Conservation (phyloP, 2,329 filamentous ascomycete species). For the Juglanconis sp. region DNA sequence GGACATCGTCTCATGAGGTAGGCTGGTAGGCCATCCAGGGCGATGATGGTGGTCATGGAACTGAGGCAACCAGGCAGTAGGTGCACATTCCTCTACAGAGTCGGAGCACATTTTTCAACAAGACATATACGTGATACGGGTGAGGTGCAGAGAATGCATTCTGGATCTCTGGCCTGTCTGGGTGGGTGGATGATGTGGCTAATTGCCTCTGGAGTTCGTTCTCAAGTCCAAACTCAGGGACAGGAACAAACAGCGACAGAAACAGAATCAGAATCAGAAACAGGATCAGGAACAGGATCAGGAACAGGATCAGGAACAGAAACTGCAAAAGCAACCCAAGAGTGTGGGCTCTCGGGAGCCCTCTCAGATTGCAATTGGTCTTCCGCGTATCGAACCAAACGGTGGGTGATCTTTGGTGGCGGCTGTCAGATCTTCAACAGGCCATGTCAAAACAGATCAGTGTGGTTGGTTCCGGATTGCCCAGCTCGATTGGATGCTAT, state of each 20-base stretch:
- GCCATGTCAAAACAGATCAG: neutral
- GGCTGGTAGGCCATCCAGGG: too few relatives aligned
- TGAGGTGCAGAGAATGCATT: too few relatives aligned
- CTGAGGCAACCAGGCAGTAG: too few relatives aligned
- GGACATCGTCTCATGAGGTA: too few relatives aligned
- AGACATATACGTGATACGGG: neutral
- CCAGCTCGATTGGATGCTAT: conserved; percentile 3
- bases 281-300: neutral
- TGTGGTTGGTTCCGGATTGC: too few relatives aligned
- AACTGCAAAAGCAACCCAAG: neutral
- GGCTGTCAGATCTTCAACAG: neutral
- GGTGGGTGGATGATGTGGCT: too few relatives aligned
- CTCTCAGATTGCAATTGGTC: conserved; percentile 11
- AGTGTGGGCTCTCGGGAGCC: neutral
- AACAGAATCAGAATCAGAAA: neutral
- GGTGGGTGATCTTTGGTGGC: neutral
- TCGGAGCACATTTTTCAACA: too few relatives aligned
- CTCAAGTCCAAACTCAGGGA: neutral
- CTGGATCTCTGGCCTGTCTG: too few relatives aligned
- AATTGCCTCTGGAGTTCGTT: neutral
- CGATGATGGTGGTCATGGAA: too few relatives aligned
- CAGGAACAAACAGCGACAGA: neutral
- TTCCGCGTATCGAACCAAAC: neutral
- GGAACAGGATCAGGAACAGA: neutral
- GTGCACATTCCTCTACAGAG: too few relatives aligned